Percentiles rank a stretch among this genome's conserved stretches.
These are phyloP conservation scores for Chloris gayana DNA, from an alignment of 176 grass and related monocot genomes.

Conservation along the genomic window DNA sequence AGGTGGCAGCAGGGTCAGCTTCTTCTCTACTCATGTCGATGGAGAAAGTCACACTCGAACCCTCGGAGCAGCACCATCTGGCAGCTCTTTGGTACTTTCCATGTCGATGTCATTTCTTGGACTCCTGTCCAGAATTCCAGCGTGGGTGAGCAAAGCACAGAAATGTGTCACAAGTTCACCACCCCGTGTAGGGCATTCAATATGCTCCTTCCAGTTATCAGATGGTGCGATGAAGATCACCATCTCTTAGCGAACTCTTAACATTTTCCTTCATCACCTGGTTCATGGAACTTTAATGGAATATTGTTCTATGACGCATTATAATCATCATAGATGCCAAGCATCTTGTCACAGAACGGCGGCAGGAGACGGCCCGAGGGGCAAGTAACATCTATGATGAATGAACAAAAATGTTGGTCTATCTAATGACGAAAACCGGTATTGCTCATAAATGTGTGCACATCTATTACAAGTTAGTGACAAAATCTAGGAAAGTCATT, in stretches of 20 bases:
- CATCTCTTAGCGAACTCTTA: background rate
- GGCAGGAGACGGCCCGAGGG: no score
- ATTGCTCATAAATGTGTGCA: no score
- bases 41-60: background rate
- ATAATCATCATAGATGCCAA: no score
- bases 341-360: no score
- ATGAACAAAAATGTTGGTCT: no score
- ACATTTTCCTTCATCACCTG: no score
- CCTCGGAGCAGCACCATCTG: background rate
- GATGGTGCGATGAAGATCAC: background rate
- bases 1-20: background rate
- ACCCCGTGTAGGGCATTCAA: background rate
- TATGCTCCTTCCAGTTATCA: slow-evolving; percentile 11
- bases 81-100: background rate
- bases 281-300: no score
- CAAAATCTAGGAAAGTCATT: background rate
- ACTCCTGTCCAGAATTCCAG: background rate
- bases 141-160: slow-evolving; percentile 9
- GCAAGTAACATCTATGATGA: no score
- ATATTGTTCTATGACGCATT: background rate
- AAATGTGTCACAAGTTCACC: background rate
- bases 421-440: no score
- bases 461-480: no score
- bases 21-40: background rate
- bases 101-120: slow-evolving; percentile 4